Evolutionary conservation across 2,329 filamentous ascomycete species (phyloP).

Genomic region (Phialophora verrucosa): DNA sequence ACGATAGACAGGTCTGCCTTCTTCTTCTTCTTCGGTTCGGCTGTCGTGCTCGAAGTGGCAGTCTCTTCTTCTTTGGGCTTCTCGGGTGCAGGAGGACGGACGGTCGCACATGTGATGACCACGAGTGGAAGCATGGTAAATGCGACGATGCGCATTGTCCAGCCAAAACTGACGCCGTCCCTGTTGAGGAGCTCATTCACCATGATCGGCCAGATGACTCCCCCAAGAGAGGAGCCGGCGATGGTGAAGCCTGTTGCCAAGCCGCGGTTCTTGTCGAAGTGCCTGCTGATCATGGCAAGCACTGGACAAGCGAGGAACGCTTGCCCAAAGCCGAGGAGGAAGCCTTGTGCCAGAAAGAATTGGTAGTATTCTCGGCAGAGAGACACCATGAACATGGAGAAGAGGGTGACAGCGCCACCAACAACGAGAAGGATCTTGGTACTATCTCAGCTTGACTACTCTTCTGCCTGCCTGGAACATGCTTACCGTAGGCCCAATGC

Average conservation of each 20-base stretch:
- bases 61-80: slow-evolving; percentile 3
- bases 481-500: slow-evolving; percentile 49
- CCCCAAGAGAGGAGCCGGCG: slow-evolving; percentile 58
- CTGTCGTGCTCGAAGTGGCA: neutral
- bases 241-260: slow-evolving; percentile 56
- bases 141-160: slow-evolving; percentile 60
- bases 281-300: slow-evolving; percentile 54
- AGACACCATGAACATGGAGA: slow-evolving; percentile 47
- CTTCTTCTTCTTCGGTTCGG: slow-evolving; percentile 38
- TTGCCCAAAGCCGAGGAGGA: slow-evolving; percentile 52
- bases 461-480: neutral
- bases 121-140: slow-evolving; percentile 58
- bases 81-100: slow-evolving; percentile 19
- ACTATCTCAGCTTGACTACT: slow-evolving; percentile 10
- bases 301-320: slow-evolving; percentile 55
- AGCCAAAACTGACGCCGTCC: slow-evolving; percentile 55
- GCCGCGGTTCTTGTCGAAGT: slow-evolving; percentile 55
- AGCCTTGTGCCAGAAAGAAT: slow-evolving; percentile 58
- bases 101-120: slow-evolving; percentile 46
- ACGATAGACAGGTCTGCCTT: slow-evolving; percentile 40
- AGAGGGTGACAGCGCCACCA: slow-evolving; percentile 41
- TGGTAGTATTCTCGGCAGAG: slow-evolving; percentile 58
- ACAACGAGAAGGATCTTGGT: slow-evolving; percentile 23
- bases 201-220: slow-evolving; percentile 58
- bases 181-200: slow-evolving; percentile 57